Evolutionary conservation across 306 rosid species (phyloP), one percentile per base, ranked within the genome.

Genomic region (Dicorynia guianensis): DNA sequence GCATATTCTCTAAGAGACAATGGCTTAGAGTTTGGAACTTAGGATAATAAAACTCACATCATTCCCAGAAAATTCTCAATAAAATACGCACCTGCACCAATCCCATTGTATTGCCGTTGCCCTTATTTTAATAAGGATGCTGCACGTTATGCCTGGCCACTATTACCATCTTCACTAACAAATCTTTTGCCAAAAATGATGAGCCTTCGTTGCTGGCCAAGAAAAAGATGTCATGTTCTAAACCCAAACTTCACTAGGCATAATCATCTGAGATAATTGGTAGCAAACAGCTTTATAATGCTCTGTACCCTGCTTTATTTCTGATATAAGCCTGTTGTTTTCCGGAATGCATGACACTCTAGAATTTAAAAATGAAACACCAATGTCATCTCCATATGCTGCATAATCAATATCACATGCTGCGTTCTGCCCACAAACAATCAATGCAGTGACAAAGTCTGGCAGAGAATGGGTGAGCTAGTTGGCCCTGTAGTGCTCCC

Each of bases 81-180:
- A 54, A 76, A 71, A 76, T 50, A 81, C 6, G 76, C 11, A 36
- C 14, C 8, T 12, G 4, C 77, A 69, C 39, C 44, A 48, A 7
- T 36, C 11, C 8, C 54, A 33, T 25, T 40, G 34, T 56, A 48
- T 54, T 57, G 15, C 61, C 9, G 46, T 19, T 57, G 60, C 44
- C 13, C 7, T 35, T 75, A 44, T 18, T 61, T 47, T 57, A 63
- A 79, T 72, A 48, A 67, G 52, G 74, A 38, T 76, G 63, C 81
- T 76, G 63, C 81, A 81, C 76, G 78, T 70, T 71, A 54, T 62
- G 63, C 25, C 9, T 79, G 67, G 57, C 74, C 18, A 25, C 66
- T 67, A 11, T 20, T 47, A 55, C 58, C 72, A 39, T 57, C 34
- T 40, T 39, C 18, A 42, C 14, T 40, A 39, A 72, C 25, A 17